Conservation (phyloP, 495 filamentous ascomycete genomes). For the Penicilliopsis zonata region DNA sequence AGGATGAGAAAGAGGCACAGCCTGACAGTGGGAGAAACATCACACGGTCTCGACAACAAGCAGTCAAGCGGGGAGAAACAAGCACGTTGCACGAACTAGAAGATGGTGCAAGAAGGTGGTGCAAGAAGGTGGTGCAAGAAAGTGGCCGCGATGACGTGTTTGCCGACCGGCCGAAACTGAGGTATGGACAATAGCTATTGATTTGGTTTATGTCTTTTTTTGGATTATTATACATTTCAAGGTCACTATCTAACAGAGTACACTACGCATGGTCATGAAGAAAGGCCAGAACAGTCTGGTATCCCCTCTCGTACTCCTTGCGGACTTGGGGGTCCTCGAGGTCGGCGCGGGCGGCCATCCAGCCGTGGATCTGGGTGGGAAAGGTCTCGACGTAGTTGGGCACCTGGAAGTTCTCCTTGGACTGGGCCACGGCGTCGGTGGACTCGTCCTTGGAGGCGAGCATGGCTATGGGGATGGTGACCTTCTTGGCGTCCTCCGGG, state of each 20-base stretch:
- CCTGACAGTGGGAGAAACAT: too few species aligned
- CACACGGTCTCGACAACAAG: too few species aligned
- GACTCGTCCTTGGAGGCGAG: conserved; percentile 50
- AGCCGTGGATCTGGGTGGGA: conserved; percentile 74
- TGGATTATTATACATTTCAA: too few species aligned
- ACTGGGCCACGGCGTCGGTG: conserved; percentile 55
- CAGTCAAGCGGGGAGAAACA: too few species aligned
- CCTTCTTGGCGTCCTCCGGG: conserved; percentile 42
- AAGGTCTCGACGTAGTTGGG: conserved; percentile 74
- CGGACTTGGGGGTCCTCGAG: conserved; percentile 53
- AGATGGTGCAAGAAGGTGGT: too few species aligned
- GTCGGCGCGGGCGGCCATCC: conserved; percentile 73
- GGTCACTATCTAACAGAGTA: not conserved
- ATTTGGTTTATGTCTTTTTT: too few species aligned
- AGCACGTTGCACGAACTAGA: too few species aligned
- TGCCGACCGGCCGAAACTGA: too few species aligned
- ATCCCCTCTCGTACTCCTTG: conserved; percentile 70
- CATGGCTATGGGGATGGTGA: conserved; percentile 26
- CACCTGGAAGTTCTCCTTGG: conserved; percentile 51
- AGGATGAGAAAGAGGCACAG: too few species aligned
- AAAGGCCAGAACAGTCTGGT: conserved; percentile 61
- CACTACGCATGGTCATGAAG: conserved; percentile 60
- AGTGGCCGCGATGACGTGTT: too few species aligned
- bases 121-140: too few species aligned
- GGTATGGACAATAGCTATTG: too few species aligned